These are phyloP conservation scores for Cryphonectria naterciae DNA, from an alignment of 2,329 filamentous ascomycete species.

Conservation along the genomic window DNA sequence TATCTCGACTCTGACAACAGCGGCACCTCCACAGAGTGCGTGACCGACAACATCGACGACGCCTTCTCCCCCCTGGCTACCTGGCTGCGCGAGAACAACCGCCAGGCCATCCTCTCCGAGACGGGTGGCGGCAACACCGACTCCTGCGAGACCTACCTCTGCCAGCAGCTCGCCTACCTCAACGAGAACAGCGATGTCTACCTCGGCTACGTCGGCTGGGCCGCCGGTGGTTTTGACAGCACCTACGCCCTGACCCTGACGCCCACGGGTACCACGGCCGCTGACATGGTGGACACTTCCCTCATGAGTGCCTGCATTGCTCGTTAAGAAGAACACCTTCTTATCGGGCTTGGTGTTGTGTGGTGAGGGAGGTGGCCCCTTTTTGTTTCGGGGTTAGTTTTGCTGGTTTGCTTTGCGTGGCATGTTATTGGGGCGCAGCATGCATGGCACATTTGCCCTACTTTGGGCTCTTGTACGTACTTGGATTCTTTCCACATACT, in stretches of 20 bases:
- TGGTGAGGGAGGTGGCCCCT: too few relatives aligned
- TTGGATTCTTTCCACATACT: not conserved
- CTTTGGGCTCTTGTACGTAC: not conserved
- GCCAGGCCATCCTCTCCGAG: conserved; percentile 42
- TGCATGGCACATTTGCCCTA: not conserved
- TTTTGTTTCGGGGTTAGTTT: not conserved
- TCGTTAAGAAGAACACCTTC: not conserved
- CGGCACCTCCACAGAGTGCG: conserved; percentile 56
- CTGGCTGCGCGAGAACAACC: conserved; percentile 40
- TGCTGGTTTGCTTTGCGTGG: not conserved
- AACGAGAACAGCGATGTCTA: conserved; percentile 39
- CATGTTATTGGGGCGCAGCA: not conserved
- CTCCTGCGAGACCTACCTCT: conserved; percentile 40
- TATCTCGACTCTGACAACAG: conserved; percentile 62
- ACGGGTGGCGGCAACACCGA: conserved; percentile 43
- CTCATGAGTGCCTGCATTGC: conserved; percentile 46
- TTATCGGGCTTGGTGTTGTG: not conserved
- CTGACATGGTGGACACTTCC: conserved; percentile 42
- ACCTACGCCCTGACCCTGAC: conserved; percentile 37
- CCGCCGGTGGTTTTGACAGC: conserved; percentile 35
- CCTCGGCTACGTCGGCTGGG: conserved; percentile 37
- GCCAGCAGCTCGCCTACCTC: conserved; percentile 39
- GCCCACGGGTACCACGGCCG: conserved; percentile 36
- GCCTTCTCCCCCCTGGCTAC: conserved; percentile 40
- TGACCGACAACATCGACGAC: conserved; percentile 48